A percentile compares a stretch with the other conserved stretches of the same genome.
Evolutionary conservation across 1,139 yeast genomes (phyloP).

Genomic region (Hansenula sp.): DNA sequence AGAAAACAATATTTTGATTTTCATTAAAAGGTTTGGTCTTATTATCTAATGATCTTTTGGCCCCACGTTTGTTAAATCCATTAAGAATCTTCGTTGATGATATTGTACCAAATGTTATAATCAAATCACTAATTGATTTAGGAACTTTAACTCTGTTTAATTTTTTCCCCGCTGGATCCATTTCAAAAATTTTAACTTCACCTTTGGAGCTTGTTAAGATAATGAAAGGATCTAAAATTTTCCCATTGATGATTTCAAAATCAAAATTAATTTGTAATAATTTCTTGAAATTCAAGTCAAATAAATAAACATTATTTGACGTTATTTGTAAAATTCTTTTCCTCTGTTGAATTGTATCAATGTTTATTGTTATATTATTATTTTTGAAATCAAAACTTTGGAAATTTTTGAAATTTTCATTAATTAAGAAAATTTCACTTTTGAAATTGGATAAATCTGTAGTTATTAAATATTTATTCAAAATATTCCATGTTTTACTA

Average conservation of each 20-base stretch:
- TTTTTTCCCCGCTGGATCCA: constrained; percentile 31
- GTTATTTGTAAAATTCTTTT: constrained; percentile 73
- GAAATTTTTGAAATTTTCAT: constrained; percentile 60
- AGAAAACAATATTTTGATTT: constrained; percentile 48
- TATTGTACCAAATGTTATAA: constrained; percentile 68
- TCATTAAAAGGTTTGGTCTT: constrained; percentile 12
- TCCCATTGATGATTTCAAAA: constrained; percentile 53
- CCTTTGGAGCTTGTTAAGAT: constrained; percentile 58
- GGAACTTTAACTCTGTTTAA: constrained; percentile 38
- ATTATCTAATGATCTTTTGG: constrained; percentile 12
- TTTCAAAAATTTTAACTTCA: constrained; percentile 45
- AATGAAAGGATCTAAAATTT: constrained; percentile 52
- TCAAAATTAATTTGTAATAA: constrained; percentile 35
- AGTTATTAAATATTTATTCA: constrained; percentile 59
- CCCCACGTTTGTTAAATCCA: constrained; percentile 21
- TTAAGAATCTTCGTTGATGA: constrained; percentile 38
- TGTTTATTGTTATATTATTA: constrained; percentile 61
- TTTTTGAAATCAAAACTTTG: constrained; percentile 63
- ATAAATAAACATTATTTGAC: constrained; percentile 59
- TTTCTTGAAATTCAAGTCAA: constrained; percentile 57
- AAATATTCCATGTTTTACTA: constrained; percentile 67
- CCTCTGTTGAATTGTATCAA: constrained; percentile 58
- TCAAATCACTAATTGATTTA: constrained; percentile 50
- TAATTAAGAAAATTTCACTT: constrained; percentile 71
- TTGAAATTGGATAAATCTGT: constrained; percentile 63